phyloP scores from a whole-genome alignment of 306 rosid species.

The Prunus mume region DNA sequence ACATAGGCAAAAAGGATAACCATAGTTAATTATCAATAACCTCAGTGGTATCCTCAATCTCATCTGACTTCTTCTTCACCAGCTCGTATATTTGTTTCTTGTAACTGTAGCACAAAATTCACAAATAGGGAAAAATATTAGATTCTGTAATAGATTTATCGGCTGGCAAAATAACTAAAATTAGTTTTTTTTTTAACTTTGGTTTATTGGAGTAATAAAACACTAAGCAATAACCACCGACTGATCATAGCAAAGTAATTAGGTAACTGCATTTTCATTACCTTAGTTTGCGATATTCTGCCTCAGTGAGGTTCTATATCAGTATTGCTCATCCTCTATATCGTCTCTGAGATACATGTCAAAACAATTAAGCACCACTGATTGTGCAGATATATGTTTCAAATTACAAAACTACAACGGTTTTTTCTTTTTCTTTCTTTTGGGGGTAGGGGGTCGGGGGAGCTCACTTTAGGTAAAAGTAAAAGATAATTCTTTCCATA shows the following conservation, averaged over 20 bases:
- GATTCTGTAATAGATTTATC: background rate
- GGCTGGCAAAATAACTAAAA: background rate
- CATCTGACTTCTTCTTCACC: conserved; percentile 73
- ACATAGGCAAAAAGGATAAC: too few relatives aligned
- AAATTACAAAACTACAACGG: too few relatives aligned
- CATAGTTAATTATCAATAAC: too few relatives aligned
- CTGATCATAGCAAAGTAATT: background rate
- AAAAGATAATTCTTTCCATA: too few relatives aligned
- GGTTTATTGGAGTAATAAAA: background rate
- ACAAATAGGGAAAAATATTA: background rate
- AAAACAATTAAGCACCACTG: background rate
- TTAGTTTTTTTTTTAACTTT: background rate
- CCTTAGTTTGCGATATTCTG: conserved; percentile 65
- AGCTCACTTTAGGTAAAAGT: too few relatives aligned
- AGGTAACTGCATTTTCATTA: conserved; percentile 14
- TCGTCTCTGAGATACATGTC: conserved; percentile 60
- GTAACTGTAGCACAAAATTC: conserved; percentile 46
- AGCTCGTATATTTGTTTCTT: conserved; percentile 79
- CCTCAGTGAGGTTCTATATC: conserved; percentile 76
- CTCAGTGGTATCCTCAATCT: conserved; percentile 48
- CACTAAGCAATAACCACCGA: background rate
- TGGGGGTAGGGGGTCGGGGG: too few relatives aligned
- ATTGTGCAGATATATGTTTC: background rate
- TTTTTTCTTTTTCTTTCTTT: too few relatives aligned
- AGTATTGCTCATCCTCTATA: conserved; percentile 88